Conservation (phyloP, 2,329 filamentous ascomycete species). For the Cladosporium sp. region DNA sequence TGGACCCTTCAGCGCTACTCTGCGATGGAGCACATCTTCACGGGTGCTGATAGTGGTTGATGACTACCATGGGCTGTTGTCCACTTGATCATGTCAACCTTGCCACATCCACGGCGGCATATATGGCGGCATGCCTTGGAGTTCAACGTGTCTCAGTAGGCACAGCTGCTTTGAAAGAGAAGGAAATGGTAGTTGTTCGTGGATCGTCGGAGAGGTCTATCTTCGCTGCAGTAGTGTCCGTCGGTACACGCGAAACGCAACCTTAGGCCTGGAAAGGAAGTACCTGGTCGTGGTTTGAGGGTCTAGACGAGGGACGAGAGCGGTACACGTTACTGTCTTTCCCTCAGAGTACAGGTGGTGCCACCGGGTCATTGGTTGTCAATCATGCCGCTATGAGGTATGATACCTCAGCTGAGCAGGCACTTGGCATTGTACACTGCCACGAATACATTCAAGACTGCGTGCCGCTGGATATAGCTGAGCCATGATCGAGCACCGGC, state of each 20-base stretch:
- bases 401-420: conserved; percentile 1
- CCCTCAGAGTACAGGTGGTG: neutral
- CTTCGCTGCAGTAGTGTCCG: too few species aligned
- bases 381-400: neutral
- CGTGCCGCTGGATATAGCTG: conserved; percentile 2
- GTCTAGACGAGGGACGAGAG: neutral
- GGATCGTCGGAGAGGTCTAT: too few species aligned
- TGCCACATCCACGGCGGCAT: too few species aligned
- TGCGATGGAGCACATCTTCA: neutral
- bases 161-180: too few species aligned
- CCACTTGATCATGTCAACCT: too few species aligned
- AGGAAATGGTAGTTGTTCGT: too few species aligned
- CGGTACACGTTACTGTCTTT: neutral
- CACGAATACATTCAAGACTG: too few species aligned
- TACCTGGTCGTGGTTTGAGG: neutral
- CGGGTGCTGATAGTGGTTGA: neutral
- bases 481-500: neutral
- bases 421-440: neutral
- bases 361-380: neutral
- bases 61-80: too few species aligned
- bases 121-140: too few species aligned
- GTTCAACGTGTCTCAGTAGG: too few species aligned
- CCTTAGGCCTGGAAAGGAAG: too few species aligned
- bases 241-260: too few species aligned
- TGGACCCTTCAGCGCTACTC: neutral